Percentiles rank a stretch among this genome's conserved stretches.
These are phyloP conservation scores for Acephala macrosclerotiorum DNA, from an alignment of 2,329 filamentous ascomycete genomes.

Conservation along the genomic window DNA sequence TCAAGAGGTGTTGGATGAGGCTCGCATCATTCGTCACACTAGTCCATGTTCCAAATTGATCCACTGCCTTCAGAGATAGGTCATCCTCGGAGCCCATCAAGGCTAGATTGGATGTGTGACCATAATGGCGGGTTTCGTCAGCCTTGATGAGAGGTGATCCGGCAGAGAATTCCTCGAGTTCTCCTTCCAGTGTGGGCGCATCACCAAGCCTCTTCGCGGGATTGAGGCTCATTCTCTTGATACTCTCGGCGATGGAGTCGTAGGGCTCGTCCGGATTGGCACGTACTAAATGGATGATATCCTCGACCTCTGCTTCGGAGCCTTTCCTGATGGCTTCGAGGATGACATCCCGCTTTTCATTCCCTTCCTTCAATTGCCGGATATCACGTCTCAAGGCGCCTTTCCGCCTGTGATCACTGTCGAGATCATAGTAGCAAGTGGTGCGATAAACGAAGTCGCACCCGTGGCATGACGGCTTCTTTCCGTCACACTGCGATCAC, in stretches of 20 bases:
- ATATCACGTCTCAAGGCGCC: slow-evolving; percentile 45
- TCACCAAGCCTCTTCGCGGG: too few relatives aligned
- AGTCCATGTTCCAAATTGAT: slow-evolving; percentile 73
- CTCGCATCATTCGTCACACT: slow-evolving; percentile 62
- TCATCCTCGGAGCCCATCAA: slow-evolving; percentile 4
- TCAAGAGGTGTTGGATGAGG: slow-evolving; percentile 69
- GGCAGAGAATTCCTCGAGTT: slow-evolving; percentile 23
- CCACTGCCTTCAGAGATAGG: slow-evolving; percentile 53
- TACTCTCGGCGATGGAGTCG: slow-evolving; percentile 26
- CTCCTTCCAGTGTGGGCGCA: slow-evolving; percentile 16
- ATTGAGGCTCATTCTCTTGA: slow-evolving; percentile 20
- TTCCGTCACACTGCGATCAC: slow-evolving; percentile 54
- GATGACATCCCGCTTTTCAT: slow-evolving; percentile 20
- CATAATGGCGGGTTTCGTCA: slow-evolving; percentile 28
- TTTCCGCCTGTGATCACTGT: slow-evolving; percentile 54
- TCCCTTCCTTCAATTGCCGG: slow-evolving; percentile 20
- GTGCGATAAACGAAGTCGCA: slow-evolving; percentile 58
- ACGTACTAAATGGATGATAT: slow-evolving; percentile 34
- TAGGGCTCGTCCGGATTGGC: slow-evolving; percentile 26
- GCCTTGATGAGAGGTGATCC: slow-evolving; percentile 22
- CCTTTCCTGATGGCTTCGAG: slow-evolving; percentile 51
- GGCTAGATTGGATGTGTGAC: slow-evolving; percentile 33
- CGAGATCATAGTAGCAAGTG: slow-evolving; percentile 56
- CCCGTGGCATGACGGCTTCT: slow-evolving; percentile 54
- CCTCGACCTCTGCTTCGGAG: slow-evolving; percentile 52